Base-by-base conservation (phyloP, 2,329 filamentous ascomycete genomes). In the Aspergillus thermomutatus region DNA sequence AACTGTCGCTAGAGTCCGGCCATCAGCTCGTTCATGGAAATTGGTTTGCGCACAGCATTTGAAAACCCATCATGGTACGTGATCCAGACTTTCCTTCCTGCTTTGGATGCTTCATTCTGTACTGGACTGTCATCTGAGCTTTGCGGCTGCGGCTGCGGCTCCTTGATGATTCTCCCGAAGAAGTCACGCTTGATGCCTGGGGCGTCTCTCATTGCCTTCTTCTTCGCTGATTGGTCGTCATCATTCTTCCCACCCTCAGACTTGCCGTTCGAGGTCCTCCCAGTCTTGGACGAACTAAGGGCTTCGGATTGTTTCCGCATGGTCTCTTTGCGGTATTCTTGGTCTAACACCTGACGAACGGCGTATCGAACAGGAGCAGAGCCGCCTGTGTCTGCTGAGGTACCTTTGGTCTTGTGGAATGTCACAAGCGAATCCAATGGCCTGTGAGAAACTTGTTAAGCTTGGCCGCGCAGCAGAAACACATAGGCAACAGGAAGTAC, bases 21-120 rank as follows among this genome's bases (percentile, higher is more conserved):
- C 80, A 96, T 76, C 66, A 97, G 83, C 72, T 96, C 92, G 59
- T 84, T 82, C 71, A 96, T 72, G 8, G 89, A 89, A 60, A 97
- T 86, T 2, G 91, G 90, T 72, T 96, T 96, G 72, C 89, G 83
- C 59, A 97, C 92, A 10, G 92, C 92, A 80, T 97, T 96, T 55
- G 91, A 94, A 70, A 91, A 87, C 0, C 92, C 92, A 76, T 97
- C 92, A 67, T 96, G 87, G 72, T 87, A 97, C 61, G 86, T 93
- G 45, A 96, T 86, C 92, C 92, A 96, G 3, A 92, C 88, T 65
- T 87, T 84, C 50, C 80, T 82, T 49, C 82, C 82, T 55, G 69
- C 66, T 54, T 72, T 71, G 4, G 65, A 69, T 46, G 70, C 62
- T 59, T 75, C 76, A 53, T 65, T 69, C 50, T 60, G 59, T 25